Percentiles rank a stretch among this genome's conserved stretches.
These are phyloP conservation scores for Cercospora sp. DNA, from an alignment of 2,329 filamentous ascomycete genomes.

Conservation along the genomic window DNA sequence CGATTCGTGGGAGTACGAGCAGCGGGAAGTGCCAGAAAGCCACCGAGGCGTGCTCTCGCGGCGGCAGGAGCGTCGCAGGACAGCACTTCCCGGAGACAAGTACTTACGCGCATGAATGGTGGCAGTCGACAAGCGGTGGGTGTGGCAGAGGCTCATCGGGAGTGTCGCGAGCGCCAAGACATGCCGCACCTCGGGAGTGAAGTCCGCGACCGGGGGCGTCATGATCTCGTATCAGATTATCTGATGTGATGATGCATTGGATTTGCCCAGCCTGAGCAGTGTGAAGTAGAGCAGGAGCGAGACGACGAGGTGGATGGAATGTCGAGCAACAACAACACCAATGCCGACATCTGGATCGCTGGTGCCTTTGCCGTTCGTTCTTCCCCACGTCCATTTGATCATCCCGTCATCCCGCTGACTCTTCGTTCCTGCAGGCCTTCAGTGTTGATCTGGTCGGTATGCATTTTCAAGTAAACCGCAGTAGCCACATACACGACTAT, in stretches of 20 bases:
- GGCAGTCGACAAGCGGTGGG: background rate
- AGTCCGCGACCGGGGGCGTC: too few species aligned
- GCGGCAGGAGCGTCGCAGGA: background rate
- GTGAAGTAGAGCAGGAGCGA: background rate
- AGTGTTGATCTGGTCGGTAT: conserved; percentile 70
- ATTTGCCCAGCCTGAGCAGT: background rate
- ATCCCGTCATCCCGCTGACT: background rate
- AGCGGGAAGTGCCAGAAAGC: background rate
- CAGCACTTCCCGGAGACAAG: background rate
- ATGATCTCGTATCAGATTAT: background rate
- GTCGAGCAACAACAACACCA: conserved; percentile 34
- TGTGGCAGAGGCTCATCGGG: background rate
- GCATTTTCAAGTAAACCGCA: background rate
- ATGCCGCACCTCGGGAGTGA: background rate
- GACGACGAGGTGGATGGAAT: background rate
- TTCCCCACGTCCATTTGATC: background rate
- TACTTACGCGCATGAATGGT: background rate
- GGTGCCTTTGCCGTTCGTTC: conserved; percentile 66
- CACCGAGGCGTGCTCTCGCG: background rate
- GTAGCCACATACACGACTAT: background rate
- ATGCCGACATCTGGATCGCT: conserved; percentile 50
- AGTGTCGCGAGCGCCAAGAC: background rate
- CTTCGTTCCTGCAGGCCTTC: conserved; percentile 56
- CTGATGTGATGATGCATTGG: background rate
- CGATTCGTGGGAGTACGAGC: background rate